Conservation (phyloP, 1,284 basidiomycete species). For the Xerocomus alliaceus region DNA sequence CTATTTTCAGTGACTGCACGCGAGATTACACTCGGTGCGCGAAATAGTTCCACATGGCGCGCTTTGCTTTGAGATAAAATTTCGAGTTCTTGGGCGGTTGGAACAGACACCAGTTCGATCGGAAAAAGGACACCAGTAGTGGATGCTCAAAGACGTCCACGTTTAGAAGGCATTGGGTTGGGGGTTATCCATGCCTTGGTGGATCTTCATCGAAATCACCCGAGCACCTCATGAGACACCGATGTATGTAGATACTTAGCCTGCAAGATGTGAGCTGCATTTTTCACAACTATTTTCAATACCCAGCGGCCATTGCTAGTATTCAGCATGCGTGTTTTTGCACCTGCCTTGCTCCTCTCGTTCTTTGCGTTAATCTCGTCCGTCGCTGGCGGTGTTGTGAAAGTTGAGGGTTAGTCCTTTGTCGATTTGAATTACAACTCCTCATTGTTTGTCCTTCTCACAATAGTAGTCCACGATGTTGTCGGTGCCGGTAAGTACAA, state of each 20-base stretch:
- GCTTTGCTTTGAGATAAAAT: neutral
- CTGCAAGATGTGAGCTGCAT: neutral
- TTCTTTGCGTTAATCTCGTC: slow-evolving; percentile 18
- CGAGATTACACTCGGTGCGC: neutral
- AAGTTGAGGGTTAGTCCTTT: slow-evolving; percentile 13
- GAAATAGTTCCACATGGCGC: slow-evolving; percentile 5
- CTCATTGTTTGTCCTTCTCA: neutral
- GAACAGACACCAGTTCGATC: neutral
- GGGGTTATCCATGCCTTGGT: neutral
- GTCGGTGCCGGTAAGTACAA: slow-evolving; percentile 7
- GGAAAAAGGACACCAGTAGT: neutral
- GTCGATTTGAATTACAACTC: neutral
- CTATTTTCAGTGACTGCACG: slow-evolving; percentile 10
- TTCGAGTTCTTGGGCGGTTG: neutral
- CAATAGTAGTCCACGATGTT: slow-evolving; percentile 1
- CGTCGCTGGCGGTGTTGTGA: slow-evolving; percentile 4
- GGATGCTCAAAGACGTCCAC: neutral
- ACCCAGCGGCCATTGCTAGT: neutral
- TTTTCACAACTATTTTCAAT: neutral
- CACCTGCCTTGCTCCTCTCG: slow-evolving; percentile 10
- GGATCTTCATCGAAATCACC: neutral
- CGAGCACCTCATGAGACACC: neutral
- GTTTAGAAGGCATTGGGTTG: neutral
- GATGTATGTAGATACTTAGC: slow-evolving; percentile 14
- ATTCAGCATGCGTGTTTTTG: slow-evolving; percentile 18